Evolutionary conservation across 2,329 filamentous ascomycete genomes (phyloP).

Genomic region (Aspergillus uvarum): DNA sequence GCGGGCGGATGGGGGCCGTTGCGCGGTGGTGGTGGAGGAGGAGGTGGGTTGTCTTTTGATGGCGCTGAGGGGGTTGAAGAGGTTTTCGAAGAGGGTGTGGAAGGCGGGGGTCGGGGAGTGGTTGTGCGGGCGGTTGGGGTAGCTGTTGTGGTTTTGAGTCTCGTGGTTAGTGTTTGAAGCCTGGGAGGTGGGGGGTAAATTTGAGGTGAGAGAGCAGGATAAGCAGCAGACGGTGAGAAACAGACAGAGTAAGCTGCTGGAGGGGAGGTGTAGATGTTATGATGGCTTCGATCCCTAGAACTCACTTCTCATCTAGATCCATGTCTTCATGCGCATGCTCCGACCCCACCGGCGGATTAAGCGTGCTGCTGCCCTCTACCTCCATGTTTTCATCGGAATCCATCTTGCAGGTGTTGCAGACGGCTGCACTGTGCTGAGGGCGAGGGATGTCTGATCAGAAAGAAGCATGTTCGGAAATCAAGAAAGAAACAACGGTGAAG

Average conservation of each 20-base stretch:
- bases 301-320: conserved; percentile 35
- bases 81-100: conserved; percentile 69
- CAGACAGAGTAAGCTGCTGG: too few species aligned
- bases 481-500: too few species aligned
- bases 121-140: conserved; percentile 80
- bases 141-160: conserved; percentile 50
- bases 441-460: background rate
- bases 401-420: conserved; percentile 19
- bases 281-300: too few species aligned
- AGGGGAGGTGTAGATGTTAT: too few species aligned
- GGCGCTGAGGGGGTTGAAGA: conserved; percentile 80
- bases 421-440: background rate
- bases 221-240: too few species aligned
- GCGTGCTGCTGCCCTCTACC: background rate
- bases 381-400: conserved; percentile 29
- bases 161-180: background rate
- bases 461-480: background rate
- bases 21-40: conserved; percentile 53
- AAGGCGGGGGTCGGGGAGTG: conserved; percentile 77
- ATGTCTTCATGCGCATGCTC: conserved; percentile 20
- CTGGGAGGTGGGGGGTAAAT: too few species aligned
- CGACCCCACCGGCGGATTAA: conserved; percentile 10
- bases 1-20: conserved; percentile 51
- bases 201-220: too few species aligned
- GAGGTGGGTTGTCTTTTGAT: conserved; percentile 69